Conservation (phyloP, 495 filamentous ascomycete genomes). For the Pyronema domesticum region DNA sequence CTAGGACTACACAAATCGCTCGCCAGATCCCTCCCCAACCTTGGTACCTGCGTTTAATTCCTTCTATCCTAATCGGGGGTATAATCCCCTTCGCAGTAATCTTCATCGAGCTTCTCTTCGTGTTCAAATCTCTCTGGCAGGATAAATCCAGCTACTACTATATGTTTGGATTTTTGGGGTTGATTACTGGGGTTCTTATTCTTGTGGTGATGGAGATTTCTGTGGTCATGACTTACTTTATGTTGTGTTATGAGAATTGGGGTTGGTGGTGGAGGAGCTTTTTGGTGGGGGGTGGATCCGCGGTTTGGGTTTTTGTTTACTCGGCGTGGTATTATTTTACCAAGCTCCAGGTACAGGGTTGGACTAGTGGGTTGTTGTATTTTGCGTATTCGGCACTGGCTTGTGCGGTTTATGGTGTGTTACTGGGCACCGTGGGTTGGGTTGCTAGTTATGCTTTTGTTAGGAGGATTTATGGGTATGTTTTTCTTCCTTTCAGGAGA, state of each 20-base stretch:
- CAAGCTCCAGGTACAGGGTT: constrained; percentile 67
- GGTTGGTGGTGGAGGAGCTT: constrained; percentile 96
- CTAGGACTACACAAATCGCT: constrained; percentile 56
- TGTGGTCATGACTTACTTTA: constrained; percentile 71
- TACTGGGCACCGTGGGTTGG: constrained; percentile 79
- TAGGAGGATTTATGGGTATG: constrained; percentile 70
- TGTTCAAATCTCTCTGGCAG: constrained; percentile 82
- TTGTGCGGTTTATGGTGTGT: constrained; percentile 64
- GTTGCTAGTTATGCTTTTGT: constrained; percentile 79
- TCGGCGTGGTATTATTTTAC: constrained; percentile 74
- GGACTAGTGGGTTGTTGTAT: constrained; percentile 65
- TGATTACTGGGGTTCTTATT: constrained; percentile 56
- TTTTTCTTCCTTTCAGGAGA: constrained; percentile 3
- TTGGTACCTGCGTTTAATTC: constrained; percentile 54
- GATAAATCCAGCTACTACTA: constrained; percentile 93
- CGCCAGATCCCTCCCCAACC: constrained; percentile 62
- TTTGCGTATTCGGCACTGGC: constrained; percentile 70
- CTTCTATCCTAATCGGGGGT: constrained; percentile 54
- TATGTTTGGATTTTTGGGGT: constrained; percentile 75
- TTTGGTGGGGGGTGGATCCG: constrained; percentile 58
- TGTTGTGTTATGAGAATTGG: constrained; percentile 78
- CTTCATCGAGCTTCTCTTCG: constrained; percentile 83
- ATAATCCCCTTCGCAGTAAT: constrained; percentile 83
- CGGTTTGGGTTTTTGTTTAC: constrained; percentile 74
- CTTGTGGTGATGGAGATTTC: constrained; percentile 77